Evolutionary conservation across 345 rosid species (phyloP).

Genomic region (Erodium maritimum): DNA sequence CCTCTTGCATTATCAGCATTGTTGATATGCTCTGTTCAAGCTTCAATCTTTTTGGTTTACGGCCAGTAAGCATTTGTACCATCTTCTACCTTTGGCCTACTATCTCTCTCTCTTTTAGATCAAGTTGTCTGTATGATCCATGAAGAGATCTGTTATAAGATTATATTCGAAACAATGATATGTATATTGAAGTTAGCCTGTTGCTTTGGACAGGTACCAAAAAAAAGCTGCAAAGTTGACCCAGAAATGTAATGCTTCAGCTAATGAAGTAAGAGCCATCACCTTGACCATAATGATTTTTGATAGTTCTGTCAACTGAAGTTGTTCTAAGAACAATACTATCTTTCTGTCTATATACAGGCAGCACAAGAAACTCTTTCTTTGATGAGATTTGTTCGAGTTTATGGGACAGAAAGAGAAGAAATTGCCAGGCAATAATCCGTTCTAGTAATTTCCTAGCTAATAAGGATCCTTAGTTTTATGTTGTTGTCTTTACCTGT

Average conservation of each 20-base stretch:
- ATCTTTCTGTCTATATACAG: slow-evolving; percentile 18
- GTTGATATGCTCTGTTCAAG: slow-evolving; percentile 26
- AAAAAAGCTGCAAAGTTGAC: slow-evolving; percentile 38
- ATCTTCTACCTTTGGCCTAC: neutral
- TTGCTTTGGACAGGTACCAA: slow-evolving; percentile 32
- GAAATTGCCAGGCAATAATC: slow-evolving; percentile 38
- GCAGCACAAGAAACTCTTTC: slow-evolving; percentile 39
- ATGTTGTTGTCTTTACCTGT: neutral
- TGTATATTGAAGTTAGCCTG: neutral
- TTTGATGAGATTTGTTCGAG: slow-evolving; percentile 30
- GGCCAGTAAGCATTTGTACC: slow-evolving; percentile 29
- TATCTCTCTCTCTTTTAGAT: neutral
- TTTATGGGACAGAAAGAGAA: slow-evolving; percentile 33
- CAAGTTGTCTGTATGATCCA: neutral
- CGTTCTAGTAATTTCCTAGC: slow-evolving; percentile 8
- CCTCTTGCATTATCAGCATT: slow-evolving; percentile 40
- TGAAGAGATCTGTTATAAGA: neutral
- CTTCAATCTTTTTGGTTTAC: slow-evolving; percentile 27
- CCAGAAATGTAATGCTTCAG: slow-evolving; percentile 36
- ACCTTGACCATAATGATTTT: slow-evolving; percentile 1
- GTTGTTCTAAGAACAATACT: slow-evolving; percentile 3
- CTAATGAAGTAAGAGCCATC: slow-evolving; percentile 25
- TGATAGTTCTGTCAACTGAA: slow-evolving; percentile 1
- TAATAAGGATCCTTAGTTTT: slow-evolving; percentile 5
- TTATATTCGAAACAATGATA: neutral